These are phyloP conservation scores for Cyclostephanos invisitatus DNA, from an alignment of 108 stramenopile genomes.

Conservation along the genomic window DNA sequence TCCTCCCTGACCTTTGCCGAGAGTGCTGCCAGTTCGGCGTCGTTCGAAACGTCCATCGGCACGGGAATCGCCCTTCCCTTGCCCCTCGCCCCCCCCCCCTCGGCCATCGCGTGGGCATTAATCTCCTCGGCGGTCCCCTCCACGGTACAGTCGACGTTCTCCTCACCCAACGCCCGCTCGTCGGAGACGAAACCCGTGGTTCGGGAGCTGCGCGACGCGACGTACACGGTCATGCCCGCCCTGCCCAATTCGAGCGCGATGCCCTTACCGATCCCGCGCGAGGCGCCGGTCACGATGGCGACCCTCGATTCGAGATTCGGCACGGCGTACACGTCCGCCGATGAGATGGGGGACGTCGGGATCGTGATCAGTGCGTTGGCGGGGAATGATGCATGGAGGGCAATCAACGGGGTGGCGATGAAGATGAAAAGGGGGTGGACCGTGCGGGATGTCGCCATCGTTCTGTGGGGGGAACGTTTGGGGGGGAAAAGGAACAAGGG, in stretches of 20 bases:
- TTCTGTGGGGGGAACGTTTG: too few relatives aligned
- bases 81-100: slow-evolving; percentile 38
- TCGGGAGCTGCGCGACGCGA: slow-evolving; percentile 35
- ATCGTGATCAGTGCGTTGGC: slow-evolving; percentile 8
- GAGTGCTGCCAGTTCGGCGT: slow-evolving; percentile 50
- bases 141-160: slow-evolving; percentile 43
- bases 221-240: slow-evolving; percentile 68
- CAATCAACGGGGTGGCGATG: not conserved
- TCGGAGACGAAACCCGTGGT: slow-evolving; percentile 12
- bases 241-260: slow-evolving; percentile 76
- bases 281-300: slow-evolving; percentile 48
- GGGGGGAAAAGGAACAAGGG: too few relatives aligned
- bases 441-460: not conserved
- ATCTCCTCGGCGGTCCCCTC: slow-evolving; percentile 64
- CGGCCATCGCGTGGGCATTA: slow-evolving; percentile 39
- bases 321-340: slow-evolving; percentile 7
- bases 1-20: slow-evolving; percentile 38
- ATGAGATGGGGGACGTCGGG: slow-evolving; percentile 22
- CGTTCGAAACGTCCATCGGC: slow-evolving; percentile 51
- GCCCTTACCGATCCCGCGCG: slow-evolving; percentile 71
- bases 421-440: not conserved
- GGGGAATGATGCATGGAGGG: not conserved
- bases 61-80: slow-evolving; percentile 53
- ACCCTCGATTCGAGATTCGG: slow-evolving; percentile 27
- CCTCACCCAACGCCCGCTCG: slow-evolving; percentile 24